These are phyloP conservation scores for Mucor racemosus DNA, from an alignment of 371 early-diverging fungal species.

Conservation along the genomic window DNA sequence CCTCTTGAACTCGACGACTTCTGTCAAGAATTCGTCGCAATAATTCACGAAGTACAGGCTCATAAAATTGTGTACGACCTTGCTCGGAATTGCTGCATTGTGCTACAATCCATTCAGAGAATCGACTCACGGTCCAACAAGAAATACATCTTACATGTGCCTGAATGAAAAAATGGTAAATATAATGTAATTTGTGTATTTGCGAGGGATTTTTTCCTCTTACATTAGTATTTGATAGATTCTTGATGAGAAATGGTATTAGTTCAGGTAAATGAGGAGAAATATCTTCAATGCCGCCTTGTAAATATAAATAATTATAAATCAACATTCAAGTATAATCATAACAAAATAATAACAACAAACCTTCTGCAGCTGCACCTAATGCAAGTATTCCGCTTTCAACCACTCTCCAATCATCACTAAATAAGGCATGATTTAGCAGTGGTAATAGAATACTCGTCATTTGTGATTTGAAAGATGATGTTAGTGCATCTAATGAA, in stretches of 20 bases:
- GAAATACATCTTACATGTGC: conserved; percentile 91
- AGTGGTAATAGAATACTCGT: conserved; percentile 78
- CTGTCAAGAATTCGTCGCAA: conserved; percentile 81
- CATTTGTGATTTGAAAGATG: conserved; percentile 77
- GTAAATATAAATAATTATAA: background rate
- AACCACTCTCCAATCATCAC: conserved; percentile 82
- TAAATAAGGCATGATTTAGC: conserved; percentile 76
- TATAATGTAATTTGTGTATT: background rate
- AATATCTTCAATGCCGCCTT: conserved; percentile 78
- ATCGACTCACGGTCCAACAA: conserved; percentile 96
- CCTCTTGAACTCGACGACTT: conserved; percentile 95
- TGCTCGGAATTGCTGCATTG: conserved; percentile 54
- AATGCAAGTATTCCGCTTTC: conserved; percentile 95
- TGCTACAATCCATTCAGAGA: conserved; percentile 84
- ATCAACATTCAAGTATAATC: background rate
- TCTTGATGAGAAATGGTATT: conserved; percentile 78
- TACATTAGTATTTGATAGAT: conserved; percentile 79
- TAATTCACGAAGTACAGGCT: conserved; percentile 81
- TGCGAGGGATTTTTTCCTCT: background rate
- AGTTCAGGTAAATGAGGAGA: conserved; percentile 85
- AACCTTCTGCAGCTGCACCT: conserved; percentile 94
- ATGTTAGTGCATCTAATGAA: conserved; percentile 87
- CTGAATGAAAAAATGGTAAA: conserved; percentile 36
- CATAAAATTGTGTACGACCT: conserved; percentile 73
- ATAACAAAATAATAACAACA: conserved; percentile 1